Evolutionary conservation across 495 filamentous ascomycete species (phyloP).

Genomic region (Aspergillus biplanus): DNA sequence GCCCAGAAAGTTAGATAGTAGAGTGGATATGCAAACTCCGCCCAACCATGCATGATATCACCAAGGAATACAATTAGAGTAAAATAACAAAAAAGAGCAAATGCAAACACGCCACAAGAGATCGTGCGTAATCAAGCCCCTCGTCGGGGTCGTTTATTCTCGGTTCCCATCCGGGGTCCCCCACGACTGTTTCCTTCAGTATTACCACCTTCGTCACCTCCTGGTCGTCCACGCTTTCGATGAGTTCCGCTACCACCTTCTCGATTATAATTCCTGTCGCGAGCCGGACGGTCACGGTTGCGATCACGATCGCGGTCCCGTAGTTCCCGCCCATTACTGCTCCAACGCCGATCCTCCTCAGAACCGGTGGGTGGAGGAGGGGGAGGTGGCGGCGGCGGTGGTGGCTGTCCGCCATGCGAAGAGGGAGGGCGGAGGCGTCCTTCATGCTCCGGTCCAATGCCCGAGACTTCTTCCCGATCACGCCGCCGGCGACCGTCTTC

Average conservation of each 20-base stretch:
- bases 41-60: conserved; percentile 28
- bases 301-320: conserved; percentile 48
- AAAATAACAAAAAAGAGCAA: conserved; percentile 18
- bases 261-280: conserved; percentile 43
- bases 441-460: conserved; percentile 36
- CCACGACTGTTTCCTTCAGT: conserved; percentile 40
- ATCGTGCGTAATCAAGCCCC: conserved; percentile 33
- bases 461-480: conserved; percentile 42
- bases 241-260: conserved; percentile 38
- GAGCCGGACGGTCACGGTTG: conserved; percentile 39
- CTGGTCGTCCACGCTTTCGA: conserved; percentile 47
- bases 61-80: not conserved
- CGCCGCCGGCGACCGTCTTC: conserved; percentile 45
- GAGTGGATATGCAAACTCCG: conserved; percentile 24
- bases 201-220: conserved; percentile 34
- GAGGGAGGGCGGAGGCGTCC: conserved; percentile 47
- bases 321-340: conserved; percentile 40
- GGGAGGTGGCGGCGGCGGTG: conserved; percentile 39
- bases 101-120: conserved; percentile 4
- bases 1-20: conserved; percentile 1
- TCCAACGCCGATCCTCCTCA: conserved; percentile 45
- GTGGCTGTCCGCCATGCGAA: conserved; percentile 39
- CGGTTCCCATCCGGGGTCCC: conserved; percentile 42
- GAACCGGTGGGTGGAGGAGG: conserved; percentile 25
- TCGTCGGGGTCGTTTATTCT: conserved; percentile 51